Evolutionary conservation across 148 eudicot species (phyloP).

Genomic region (Rhododendron griersonianum): DNA sequence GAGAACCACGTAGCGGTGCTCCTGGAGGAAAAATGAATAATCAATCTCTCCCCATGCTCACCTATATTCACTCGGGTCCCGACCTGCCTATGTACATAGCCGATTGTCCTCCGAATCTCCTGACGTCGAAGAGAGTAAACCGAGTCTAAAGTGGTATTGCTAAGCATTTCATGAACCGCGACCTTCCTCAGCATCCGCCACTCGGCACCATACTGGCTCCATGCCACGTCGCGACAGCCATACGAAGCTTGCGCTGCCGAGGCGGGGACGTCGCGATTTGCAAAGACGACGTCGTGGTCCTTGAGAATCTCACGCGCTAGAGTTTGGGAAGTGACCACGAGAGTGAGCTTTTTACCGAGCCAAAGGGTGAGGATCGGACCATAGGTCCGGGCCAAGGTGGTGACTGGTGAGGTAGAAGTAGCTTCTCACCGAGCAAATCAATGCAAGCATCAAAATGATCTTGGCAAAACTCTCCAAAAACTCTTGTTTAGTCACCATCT

Average conservation of each 20-base stretch:
- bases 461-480: too few species aligned
- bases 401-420: too few species aligned
- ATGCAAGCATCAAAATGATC: too few species aligned
- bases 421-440: too few species aligned
- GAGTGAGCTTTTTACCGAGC: neutral
- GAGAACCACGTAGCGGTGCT: too few species aligned
- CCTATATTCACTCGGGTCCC: neutral
- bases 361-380: neutral
- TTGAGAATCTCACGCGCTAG: neutral
- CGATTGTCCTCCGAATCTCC: neutral
- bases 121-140: neutral
- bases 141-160: neutral
- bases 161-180: neutral
- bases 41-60: conserved; percentile 9
- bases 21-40: too few species aligned
- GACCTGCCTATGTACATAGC: neutral
- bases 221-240: neutral
- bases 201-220: neutral
- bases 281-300: neutral
- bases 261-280: neutral
- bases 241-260: neutral
- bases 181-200: conserved; percentile 3
- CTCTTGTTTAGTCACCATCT: too few species aligned
- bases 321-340: neutral
- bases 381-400: neutral